Conservation (phyloP, 208 protist genomes). For the Leishmania braziliensis region DNA sequence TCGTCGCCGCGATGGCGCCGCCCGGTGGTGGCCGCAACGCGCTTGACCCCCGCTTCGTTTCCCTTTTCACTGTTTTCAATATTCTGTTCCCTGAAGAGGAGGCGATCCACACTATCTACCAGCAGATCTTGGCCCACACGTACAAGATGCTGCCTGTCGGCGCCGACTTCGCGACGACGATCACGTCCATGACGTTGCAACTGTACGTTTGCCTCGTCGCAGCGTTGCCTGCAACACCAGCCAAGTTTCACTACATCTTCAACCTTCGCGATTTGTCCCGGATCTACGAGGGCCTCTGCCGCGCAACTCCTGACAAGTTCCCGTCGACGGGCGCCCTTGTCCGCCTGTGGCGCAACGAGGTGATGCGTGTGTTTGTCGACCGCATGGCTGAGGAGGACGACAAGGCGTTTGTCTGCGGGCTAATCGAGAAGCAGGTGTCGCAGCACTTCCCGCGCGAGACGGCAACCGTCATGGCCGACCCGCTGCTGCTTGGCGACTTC, state of each 20-base stretch:
- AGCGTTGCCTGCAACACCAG: conserved; percentile 96
- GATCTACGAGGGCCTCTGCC: conserved; percentile 98
- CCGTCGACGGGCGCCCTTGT: conserved; percentile 62
- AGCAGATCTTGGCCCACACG: conserved; percentile 93
- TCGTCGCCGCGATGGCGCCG: conserved; percentile 97
- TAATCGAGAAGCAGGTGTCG: conserved; percentile 83
- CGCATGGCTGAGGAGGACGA: conserved; percentile 96
- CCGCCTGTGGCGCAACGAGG: conserved; percentile 98
- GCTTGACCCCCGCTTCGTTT: conserved; percentile 98
- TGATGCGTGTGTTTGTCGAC: conserved; percentile 97
- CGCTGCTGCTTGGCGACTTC: conserved; percentile 97
- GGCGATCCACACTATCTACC: conserved; percentile 97
- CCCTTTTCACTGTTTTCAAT: conserved; percentile 97
- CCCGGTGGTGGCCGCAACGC: conserved; percentile 96
- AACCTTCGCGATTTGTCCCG: conserved; percentile 98
- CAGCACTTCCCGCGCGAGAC: conserved; percentile 67
- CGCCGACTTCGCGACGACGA: conserved; percentile 45
- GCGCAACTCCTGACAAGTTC: conserved; percentile 94
- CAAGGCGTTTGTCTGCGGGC: conserved; percentile 82
- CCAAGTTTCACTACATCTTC: conserved; percentile 99
- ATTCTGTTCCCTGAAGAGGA: conserved; percentile 97
- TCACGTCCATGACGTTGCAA: conserved; percentile 94
- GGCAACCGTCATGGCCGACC: conserved; percentile 79
- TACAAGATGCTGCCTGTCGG: conserved; percentile 71
- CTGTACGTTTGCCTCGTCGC: conserved; percentile 93